phyloP scores from a whole-genome alignment of 257 asterid species.

The Petrea volubilis region DNA sequence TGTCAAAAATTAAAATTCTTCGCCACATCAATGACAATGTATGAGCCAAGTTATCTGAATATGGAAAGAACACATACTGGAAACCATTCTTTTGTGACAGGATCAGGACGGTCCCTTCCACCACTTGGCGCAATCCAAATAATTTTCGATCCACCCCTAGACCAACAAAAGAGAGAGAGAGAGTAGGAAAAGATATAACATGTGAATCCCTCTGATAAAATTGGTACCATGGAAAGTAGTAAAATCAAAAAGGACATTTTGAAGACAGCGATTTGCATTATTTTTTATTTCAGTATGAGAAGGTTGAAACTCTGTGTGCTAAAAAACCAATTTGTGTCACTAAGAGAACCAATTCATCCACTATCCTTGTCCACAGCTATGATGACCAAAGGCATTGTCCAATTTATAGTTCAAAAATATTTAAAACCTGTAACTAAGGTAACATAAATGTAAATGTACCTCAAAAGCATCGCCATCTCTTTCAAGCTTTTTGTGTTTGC shows the following conservation, averaged over 20 bases:
- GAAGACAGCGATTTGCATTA: not conserved
- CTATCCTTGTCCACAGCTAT: not conserved
- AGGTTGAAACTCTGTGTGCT: not conserved
- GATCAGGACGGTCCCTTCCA: slow-evolving; percentile 98
- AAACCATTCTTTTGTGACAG: slow-evolving; percentile 73
- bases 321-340: not conserved
- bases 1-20: not conserved
- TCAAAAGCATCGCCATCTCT: slow-evolving; percentile 88
- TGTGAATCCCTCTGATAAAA: not conserved
- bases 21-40: not conserved
- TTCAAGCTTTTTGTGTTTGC: slow-evolving; percentile 96
- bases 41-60: slow-evolving; percentile 20
- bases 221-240: not conserved
- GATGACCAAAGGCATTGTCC: slow-evolving; percentile 4
- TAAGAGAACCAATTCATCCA: not conserved
- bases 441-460: slow-evolving; percentile 39
- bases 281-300: not conserved
- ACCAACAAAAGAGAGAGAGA: slow-evolving; percentile 1
- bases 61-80: slow-evolving; percentile 64
- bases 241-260: not conserved
- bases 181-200: not conserved
- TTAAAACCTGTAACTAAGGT: not conserved
- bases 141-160: slow-evolving; percentile 87
- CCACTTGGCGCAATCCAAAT: slow-evolving; percentile 99
- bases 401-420: not conserved